Evolutionary conservation across 495 filamentous ascomycete species (phyloP).

Genomic region (Aeminium ludgeri): DNA sequence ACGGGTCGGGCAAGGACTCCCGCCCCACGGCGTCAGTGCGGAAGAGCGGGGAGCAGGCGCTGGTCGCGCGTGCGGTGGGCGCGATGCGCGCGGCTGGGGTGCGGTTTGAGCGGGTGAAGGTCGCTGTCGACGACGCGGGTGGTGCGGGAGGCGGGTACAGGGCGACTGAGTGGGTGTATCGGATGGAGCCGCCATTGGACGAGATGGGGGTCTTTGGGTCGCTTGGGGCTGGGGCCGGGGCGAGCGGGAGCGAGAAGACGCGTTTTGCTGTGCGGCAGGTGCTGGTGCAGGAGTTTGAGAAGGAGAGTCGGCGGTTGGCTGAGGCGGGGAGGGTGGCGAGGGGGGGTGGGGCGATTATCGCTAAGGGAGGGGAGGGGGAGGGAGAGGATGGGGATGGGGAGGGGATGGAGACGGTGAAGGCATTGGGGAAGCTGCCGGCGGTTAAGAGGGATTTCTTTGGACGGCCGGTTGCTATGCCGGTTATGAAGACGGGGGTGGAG

Average conservation of each 20-base stretch:
- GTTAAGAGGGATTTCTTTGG: slow-evolving; percentile 89
- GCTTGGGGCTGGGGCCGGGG: slow-evolving; percentile 25
- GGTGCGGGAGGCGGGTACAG: slow-evolving; percentile 16
- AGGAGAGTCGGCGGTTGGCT: slow-evolving; percentile 27
- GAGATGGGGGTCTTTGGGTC: slow-evolving; percentile 45
- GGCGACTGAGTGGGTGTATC: slow-evolving; percentile 63
- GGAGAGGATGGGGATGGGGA: slow-evolving; percentile 11
- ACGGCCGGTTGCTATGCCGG: slow-evolving; percentile 39
- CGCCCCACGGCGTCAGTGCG: slow-evolving; percentile 68
- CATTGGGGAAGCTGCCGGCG: slow-evolving; percentile 19
- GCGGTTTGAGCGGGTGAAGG: slow-evolving; percentile 60
- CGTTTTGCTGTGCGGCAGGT: slow-evolving; percentile 84
- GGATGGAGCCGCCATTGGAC: slow-evolving; percentile 89
- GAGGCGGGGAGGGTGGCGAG: slow-evolving; percentile 30
- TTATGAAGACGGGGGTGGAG: background rate
- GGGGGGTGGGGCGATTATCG: slow-evolving; percentile 9
- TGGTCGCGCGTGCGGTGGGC: slow-evolving; percentile 61
- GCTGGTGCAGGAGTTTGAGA: slow-evolving; percentile 71
- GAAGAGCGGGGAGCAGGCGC: slow-evolving; percentile 61
- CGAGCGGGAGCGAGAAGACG: slow-evolving; percentile 34
- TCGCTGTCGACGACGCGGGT: slow-evolving; percentile 43
- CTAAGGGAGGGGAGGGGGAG: background rate
- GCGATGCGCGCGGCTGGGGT: slow-evolving; percentile 68
- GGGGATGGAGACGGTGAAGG: slow-evolving; percentile 22
- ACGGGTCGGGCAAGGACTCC: slow-evolving; percentile 33